Evolutionary conservation across 164 flowering plant species (phyloP).

Genomic region (Piper longum): DNA sequence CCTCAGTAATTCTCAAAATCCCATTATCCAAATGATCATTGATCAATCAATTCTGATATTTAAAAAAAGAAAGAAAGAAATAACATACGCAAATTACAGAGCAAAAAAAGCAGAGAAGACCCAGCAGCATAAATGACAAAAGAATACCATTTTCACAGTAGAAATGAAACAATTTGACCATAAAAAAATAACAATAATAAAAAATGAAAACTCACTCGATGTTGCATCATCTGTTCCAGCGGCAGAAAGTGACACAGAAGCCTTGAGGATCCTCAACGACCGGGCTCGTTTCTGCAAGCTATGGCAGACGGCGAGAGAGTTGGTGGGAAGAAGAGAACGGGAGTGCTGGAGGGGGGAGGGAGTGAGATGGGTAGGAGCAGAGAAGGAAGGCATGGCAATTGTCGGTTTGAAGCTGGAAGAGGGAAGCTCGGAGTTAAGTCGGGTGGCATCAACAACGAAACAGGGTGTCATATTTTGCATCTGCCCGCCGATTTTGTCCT

Average conservation of each 20-base stretch:
- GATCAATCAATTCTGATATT: not conserved
- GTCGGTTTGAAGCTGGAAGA: no score
- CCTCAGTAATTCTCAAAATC: not conserved
- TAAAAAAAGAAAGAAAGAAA: not conserved
- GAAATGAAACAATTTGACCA: not conserved
- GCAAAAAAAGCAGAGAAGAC: not conserved
- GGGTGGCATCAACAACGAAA: no score
- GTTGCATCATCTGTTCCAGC: not conserved
- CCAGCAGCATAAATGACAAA: not conserved
- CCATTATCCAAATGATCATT: not conserved
- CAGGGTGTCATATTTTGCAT: no score
- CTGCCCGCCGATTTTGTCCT: no score
- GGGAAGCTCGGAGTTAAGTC: no score
- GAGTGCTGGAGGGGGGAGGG: no score
- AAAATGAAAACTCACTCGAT: not conserved
- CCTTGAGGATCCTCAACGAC: not conserved
- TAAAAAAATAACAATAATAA: not conserved
- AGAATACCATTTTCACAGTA: not conserved
- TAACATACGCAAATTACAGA: not conserved
- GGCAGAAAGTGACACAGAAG: not conserved
- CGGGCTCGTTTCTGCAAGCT: not conserved
- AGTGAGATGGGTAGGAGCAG: no score
- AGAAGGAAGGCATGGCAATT: no score
- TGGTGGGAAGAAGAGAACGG: no score
- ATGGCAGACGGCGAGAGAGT: not conserved